These are phyloP conservation scores for Geum urbanum DNA, from an alignment of 306 rosid species.

Conservation along the genomic window DNA sequence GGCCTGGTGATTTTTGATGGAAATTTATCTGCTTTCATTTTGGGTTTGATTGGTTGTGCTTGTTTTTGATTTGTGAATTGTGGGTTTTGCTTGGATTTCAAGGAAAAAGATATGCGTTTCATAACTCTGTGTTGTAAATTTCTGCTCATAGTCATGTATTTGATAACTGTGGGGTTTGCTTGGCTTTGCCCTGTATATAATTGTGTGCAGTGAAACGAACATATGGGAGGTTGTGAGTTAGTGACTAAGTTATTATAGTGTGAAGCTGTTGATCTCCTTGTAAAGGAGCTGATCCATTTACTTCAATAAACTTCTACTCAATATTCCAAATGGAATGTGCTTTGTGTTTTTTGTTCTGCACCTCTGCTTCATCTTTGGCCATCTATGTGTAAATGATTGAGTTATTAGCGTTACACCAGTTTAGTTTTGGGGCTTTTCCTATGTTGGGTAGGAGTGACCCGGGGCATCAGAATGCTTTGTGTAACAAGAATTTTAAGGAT, in stretches of 20 bases:
- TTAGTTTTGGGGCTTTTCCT: not conserved
- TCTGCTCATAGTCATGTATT: not conserved
- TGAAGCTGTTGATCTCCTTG: no score
- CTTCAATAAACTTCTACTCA: no score
- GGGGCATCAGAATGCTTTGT: not conserved
- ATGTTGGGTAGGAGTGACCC: not conserved
- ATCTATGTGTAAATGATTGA: not conserved
- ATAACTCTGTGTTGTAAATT: not conserved
- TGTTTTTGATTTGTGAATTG: not conserved
- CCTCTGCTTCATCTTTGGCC: not conserved
- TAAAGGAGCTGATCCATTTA: no score
- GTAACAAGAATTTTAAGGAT: not conserved
- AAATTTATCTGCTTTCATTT: slow-evolving; percentile 1
- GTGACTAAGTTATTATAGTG: no score
- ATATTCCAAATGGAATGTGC: no score
- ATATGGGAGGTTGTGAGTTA: no score
- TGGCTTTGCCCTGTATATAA: no score
- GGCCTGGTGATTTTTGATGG: not conserved
- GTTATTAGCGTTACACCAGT: not conserved
- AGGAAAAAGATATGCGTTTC: not conserved
- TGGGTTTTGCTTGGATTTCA: slow-evolving; percentile 8
- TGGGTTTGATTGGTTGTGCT: not conserved
- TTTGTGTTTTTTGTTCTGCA: not conserved
- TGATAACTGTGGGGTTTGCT: not conserved
- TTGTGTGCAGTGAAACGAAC: no score